Conservation (phyloP, 2,329 filamentous ascomycete species). For the Zymoseptoria pseudotritici region DNA sequence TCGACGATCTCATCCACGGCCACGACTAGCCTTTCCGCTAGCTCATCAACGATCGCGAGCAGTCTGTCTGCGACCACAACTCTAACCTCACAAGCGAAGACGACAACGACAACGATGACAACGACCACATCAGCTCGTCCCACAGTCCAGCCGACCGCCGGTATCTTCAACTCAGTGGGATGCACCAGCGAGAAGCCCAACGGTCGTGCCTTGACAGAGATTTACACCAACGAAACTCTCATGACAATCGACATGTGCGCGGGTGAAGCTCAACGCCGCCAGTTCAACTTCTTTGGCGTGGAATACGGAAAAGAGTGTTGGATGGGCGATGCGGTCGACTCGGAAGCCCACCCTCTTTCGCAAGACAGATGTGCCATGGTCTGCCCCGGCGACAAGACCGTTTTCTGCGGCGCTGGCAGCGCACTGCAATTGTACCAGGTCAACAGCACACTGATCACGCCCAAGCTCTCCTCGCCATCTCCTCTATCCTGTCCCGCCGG, state of each 20-base stretch:
- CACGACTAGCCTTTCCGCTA: background rate
- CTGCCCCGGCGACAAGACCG: conserved; percentile 22
- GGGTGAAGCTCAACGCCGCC: background rate
- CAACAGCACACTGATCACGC: background rate
- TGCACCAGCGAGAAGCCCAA: background rate
- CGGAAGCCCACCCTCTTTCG: background rate
- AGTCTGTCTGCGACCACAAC: background rate
- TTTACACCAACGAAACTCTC: background rate
- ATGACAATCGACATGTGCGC: background rate
- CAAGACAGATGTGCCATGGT: background rate
- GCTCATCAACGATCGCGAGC: background rate
- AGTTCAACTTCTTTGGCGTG: background rate
- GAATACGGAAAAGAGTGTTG: background rate
- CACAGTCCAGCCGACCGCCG: background rate
- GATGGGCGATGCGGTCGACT: background rate
- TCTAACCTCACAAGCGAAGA: background rate
- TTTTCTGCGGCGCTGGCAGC: conserved; percentile 25
- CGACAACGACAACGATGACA: background rate
- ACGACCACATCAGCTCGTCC: background rate
- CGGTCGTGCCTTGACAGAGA: background rate
- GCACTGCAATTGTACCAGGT: conserved; percentile 18
- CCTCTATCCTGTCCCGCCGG: background rate
- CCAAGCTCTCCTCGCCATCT: background rate
- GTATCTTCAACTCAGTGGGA: background rate
- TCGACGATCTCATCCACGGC: background rate